phyloP scores from a whole-genome alignment of 306 rosid genomes.

The Ochetophila trinervis region DNA sequence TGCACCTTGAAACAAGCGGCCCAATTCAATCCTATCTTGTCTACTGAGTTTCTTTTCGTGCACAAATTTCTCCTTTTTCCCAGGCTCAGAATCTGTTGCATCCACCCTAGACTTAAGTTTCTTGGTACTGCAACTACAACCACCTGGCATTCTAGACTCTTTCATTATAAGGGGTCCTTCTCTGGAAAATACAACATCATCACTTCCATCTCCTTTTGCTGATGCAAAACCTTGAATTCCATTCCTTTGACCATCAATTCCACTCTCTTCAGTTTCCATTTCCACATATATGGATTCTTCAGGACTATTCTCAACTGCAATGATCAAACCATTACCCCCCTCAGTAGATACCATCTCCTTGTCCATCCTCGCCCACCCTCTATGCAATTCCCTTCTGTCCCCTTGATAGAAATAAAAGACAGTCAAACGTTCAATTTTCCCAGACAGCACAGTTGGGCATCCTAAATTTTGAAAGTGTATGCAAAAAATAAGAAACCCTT shows the following conservation, averaged over 20 bases:
- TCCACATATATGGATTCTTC: slow-evolving; percentile 33
- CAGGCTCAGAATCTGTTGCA: slow-evolving; percentile 35
- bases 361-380: slow-evolving; percentile 22
- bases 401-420: not conserved
- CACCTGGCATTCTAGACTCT: slow-evolving; percentile 36
- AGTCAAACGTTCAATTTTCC: slow-evolving; percentile 23
- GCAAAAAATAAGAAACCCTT: slow-evolving; percentile 4
- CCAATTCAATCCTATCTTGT: slow-evolving; percentile 74
- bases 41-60: slow-evolving; percentile 64
- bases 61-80: slow-evolving; percentile 39
- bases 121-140: slow-evolving; percentile 42
- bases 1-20: slow-evolving; percentile 73
- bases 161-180: slow-evolving; percentile 51
- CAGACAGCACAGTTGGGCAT: slow-evolving; percentile 11
- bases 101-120: slow-evolving; percentile 48
- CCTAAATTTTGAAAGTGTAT: slow-evolving; percentile 7
- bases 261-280: slow-evolving; percentile 41
- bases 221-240: slow-evolving; percentile 40
- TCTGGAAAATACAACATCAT: slow-evolving; percentile 49
- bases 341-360: slow-evolving; percentile 28
- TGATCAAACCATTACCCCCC: slow-evolving; percentile 21
- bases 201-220: slow-evolving; percentile 57
- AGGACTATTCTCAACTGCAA: slow-evolving; percentile 25
- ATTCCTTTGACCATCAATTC: slow-evolving; percentile 31
- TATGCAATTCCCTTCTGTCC: slow-evolving; percentile 12